Evolutionary conservation across 305 asterid species (phyloP), one percentile per base, ranked within the genome.

Genomic region (Rubia peregrina): DNA sequence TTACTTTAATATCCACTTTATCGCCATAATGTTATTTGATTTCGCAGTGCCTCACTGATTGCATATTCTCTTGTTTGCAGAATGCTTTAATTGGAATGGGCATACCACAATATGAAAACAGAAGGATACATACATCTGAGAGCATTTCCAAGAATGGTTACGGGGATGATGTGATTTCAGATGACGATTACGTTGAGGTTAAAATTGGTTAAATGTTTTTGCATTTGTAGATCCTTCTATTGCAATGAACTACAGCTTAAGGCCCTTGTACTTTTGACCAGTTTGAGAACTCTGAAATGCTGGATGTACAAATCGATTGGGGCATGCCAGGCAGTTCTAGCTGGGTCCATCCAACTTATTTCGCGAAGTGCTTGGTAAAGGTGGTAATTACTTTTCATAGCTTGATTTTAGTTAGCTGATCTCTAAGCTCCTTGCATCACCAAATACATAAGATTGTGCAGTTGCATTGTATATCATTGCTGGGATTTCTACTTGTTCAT

Each of bases 71-170:
- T 71, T 80, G 69, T 74, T 66, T 78, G 71, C 84, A 90, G 97
- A 85, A 83, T 61, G 93, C 81, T 65, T 79, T 90, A 75, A 76
- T 90, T 80, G 97, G 90, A 78, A 88, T 90, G 93, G 91, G 85
- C 78, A 76, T 88, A 70, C 74, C 86, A 19, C 81, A 82, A 42
- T 87, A 86, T 21, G 85, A 84, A 78, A 85, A 79, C 75, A 82
- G 84, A 80, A 84, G 75, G 84, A 72, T 78, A 79, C 84, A 79
- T 71, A 70, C 73, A 46, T 78, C 70, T 74, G 86, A 80, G 41
- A 72, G 66, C 74, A 64, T 67, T 65, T 83, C 82, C 33, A 89
- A 81, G 79, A 64, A 71, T 65, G 85, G 84, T 55, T 73, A 70
- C 67, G 75, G 62, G 36, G 89, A 84, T 69, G 95, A 90, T 77